Base-by-base conservation (phyloP, 768 basidiomycete genomes). In the Leccinum boreale region DNA sequence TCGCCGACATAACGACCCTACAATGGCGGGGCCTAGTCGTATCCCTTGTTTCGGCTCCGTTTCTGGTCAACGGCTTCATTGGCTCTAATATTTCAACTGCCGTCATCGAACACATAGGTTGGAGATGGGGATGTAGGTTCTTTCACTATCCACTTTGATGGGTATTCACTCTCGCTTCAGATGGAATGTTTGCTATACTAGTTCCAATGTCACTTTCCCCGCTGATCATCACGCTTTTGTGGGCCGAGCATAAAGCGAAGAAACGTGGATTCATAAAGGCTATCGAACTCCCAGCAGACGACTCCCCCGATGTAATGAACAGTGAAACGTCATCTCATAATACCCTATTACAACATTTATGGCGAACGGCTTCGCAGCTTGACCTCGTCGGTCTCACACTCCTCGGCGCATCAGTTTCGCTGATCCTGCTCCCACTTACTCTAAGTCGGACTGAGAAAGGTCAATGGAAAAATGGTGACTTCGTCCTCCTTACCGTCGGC, bases 81-180 rank as follows among this genome's bases (percentile, higher is more conserved):
- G 84, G 85, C n/a, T 74, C 82, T n/a, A 84, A 83, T 63, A 79
- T 87, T 50, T 76, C 82, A n/a, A 65, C 82, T 7, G 58, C 62
- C 21, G 68, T 80, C 28, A 63, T 79, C 23, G 72, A 73, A 58
- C 73, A 81, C 35, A 55, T 79, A 44, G 81, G 82, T 7, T 88
- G 86, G 86, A 71, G 86, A 68, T 87, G 86, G 86, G 86, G 86
- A 31, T 88, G 83, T 84, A 65, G 48, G 84, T 80, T 58, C 50
- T 45, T 44, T 33, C 56, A 4, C 26, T 15, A 23, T 21, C 21
- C 24, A 33, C 5, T 3, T 29, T 12, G 48, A 47, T 24, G 36
- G 23, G 45, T 26, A 56, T 50, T 52, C 35, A 58, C 48, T 60
- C 35, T 14, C 50, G 35, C 45, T 62, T 28, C 58, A 82, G 81